A percentile compares a stretch with the other conserved stretches of the same genome.
Evolutionary conservation across 495 filamentous ascomycete species (phyloP).

Genomic region (Entonaema liquescens): DNA sequence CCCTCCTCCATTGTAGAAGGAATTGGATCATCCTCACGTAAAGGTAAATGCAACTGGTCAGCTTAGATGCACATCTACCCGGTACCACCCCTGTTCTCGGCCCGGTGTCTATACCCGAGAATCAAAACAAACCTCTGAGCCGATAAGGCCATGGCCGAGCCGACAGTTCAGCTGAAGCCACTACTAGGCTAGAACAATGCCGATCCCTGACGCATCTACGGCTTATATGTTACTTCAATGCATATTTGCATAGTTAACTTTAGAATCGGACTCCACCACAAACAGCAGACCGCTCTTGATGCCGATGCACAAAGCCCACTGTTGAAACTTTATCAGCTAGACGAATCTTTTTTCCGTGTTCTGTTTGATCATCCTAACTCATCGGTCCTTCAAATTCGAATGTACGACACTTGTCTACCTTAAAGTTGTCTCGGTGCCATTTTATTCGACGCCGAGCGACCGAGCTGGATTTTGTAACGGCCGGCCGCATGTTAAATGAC

Average conservation of each 20-base stretch:
- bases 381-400: constrained; percentile 23
- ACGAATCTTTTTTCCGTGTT: constrained; percentile 10
- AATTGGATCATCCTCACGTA: constrained; percentile 9
- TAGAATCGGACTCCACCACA: constrained; percentile 7
- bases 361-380: constrained; percentile 21
- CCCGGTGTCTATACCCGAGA: constrained; percentile 19
- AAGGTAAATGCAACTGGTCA: constrained; percentile 15
- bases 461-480: constrained; percentile 24
- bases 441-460: constrained; percentile 34
- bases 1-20: constrained; percentile 4
- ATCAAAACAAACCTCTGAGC: constrained; percentile 9
- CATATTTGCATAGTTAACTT: neutral
- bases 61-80: constrained; percentile 14
- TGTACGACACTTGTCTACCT: constrained; percentile 25
- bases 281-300: constrained; percentile 16
- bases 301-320: constrained; percentile 9
- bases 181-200: neutral
- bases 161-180: constrained; percentile 31
- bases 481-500: constrained; percentile 34
- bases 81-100: constrained; percentile 28
- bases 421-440: constrained; percentile 12
- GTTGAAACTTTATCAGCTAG: constrained; percentile 19
- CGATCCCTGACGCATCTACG: constrained; percentile 4
- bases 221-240: constrained; percentile 1
- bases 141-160: constrained; percentile 26